Conservation (phyloP, 768 basidiomycete species). For the Suillus alpinus region DNA sequence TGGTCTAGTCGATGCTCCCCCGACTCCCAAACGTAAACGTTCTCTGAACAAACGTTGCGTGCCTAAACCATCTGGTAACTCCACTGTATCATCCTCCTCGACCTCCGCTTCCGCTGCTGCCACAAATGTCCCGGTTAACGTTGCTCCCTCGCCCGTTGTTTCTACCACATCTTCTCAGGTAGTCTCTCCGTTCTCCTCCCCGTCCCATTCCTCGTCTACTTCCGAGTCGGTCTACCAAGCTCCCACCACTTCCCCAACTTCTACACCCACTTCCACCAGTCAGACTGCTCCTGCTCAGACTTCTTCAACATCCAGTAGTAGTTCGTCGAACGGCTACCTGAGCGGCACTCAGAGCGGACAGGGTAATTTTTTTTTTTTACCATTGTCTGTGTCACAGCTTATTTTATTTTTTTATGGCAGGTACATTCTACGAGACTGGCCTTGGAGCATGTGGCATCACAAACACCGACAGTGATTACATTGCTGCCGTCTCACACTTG, state of each 20-base stretch:
- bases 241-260: not conserved
- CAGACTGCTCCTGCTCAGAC: slow-evolving; percentile 16
- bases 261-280: not conserved
- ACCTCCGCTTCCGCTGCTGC: not conserved
- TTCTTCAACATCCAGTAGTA: slow-evolving; percentile 7
- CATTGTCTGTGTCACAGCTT: not conserved
- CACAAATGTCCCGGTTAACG: slow-evolving; percentile 16
- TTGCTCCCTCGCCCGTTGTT: slow-evolving; percentile 15
- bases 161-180: not conserved
- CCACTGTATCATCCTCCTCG: not conserved
- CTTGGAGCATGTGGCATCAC: slow-evolving; percentile 42
- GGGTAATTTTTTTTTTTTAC: slow-evolving; percentile 28
- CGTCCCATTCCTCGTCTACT: not conserved
- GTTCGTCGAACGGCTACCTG: slow-evolving; percentile 34
- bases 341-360: slow-evolving; percentile 49
- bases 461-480: slow-evolving; percentile 26
- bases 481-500: slow-evolving; percentile 34
- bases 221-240: slow-evolving; percentile 1
- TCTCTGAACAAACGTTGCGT: slow-evolving; percentile 27
- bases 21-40: slow-evolving; percentile 17
- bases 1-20: not conserved
- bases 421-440: slow-evolving; percentile 32
- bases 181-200: no score
- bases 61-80: slow-evolving; percentile 17
- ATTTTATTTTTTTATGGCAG: slow-evolving; percentile 16